A percentile compares a stretch with the other conserved stretches of the same genome.
These are phyloP conservation scores for Candida broadrunensis DNA, from an alignment of 805 yeast genomes.

Conservation along the genomic window DNA sequence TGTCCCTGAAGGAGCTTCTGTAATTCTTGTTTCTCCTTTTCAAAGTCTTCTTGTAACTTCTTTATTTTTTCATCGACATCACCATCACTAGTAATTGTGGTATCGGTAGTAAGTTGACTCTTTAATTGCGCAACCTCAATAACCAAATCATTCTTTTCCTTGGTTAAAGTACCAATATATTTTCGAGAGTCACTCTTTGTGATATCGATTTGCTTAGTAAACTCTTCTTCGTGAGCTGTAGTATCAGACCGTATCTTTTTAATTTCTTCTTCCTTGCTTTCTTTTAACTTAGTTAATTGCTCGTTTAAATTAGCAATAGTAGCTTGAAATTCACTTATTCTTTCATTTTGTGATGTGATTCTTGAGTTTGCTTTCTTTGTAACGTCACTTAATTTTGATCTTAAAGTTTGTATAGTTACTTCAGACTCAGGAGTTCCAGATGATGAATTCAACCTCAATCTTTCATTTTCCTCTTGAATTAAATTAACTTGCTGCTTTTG, in stretches of 20 bases:
- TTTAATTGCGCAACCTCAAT: slow-evolving; percentile 11
- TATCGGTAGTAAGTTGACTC: background rate
- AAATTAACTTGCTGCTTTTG: slow-evolving; percentile 9
- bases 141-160: slow-evolving; percentile 7
- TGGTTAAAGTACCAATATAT: background rate
- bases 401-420: slow-evolving; percentile 20
- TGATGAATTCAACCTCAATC: slow-evolving; percentile 10
- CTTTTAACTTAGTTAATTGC: slow-evolving; percentile 12
- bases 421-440: slow-evolving; percentile 17
- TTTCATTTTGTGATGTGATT: slow-evolving; percentile 20
- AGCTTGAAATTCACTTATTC: slow-evolving; percentile 23
- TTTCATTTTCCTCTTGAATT: slow-evolving; percentile 17
- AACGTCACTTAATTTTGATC: slow-evolving; percentile 15
- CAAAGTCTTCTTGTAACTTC: slow-evolving; percentile 12
- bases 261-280: background rate
- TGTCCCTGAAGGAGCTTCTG: slow-evolving; percentile 14
- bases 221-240: slow-evolving; percentile 10
- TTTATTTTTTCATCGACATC: slow-evolving; percentile 14
- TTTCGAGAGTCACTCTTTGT: slow-evolving; percentile 13
- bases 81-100: slow-evolving; percentile 8
- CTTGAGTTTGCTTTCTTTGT: slow-evolving; percentile 20
- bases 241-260: slow-evolving; percentile 9
- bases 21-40: slow-evolving; percentile 14
- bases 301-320: slow-evolving; percentile 18
- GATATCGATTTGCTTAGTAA: slow-evolving; percentile 9